Evolutionary conservation across 352 stramenopile species (phyloP).

Genomic region (Globisporangium nodosum): DNA sequence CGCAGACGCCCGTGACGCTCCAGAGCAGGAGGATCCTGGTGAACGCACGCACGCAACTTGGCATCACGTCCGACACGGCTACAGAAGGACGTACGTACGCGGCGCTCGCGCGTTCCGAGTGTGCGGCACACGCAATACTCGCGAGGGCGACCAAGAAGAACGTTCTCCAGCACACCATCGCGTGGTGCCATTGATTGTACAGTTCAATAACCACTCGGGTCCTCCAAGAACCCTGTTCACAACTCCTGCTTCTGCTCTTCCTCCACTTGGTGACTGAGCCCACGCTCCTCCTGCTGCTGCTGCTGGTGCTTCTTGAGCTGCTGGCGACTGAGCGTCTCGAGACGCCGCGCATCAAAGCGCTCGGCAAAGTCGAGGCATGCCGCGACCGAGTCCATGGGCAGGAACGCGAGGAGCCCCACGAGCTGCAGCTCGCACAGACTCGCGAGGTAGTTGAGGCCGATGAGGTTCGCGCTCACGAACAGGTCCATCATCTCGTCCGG

Average conservation of each 20-base stretch:
- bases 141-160: too few species aligned
- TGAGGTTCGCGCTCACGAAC: conserved; percentile 53
- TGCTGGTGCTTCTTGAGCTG: conserved; percentile 19
- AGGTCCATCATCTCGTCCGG: conserved; percentile 69
- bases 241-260: neutral
- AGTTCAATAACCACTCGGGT: neutral
- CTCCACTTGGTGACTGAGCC: neutral
- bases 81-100: neutral
- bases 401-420: conserved; percentile 36
- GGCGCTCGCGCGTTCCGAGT: neutral
- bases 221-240: neutral
- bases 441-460: conserved; percentile 48
- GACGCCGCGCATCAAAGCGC: conserved; percentile 45
- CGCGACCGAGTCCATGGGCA: conserved; percentile 41
- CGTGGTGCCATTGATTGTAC: neutral
- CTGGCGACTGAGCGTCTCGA: conserved; percentile 42
- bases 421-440: conserved; percentile 60
- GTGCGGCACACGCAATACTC: too few species aligned
- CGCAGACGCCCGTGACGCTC: neutral
- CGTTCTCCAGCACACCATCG: neutral
- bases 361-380: conserved; percentile 63
- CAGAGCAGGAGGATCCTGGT: neutral
- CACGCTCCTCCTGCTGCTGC: neutral
- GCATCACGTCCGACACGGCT: too few species aligned
- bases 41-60: neutral